A percentile compares a stretch with the other conserved stretches of the same genome.
Evolutionary conservation across 768 basidiomycete species (phyloP).

Genomic region (Rhizopogon vinicolor): DNA sequence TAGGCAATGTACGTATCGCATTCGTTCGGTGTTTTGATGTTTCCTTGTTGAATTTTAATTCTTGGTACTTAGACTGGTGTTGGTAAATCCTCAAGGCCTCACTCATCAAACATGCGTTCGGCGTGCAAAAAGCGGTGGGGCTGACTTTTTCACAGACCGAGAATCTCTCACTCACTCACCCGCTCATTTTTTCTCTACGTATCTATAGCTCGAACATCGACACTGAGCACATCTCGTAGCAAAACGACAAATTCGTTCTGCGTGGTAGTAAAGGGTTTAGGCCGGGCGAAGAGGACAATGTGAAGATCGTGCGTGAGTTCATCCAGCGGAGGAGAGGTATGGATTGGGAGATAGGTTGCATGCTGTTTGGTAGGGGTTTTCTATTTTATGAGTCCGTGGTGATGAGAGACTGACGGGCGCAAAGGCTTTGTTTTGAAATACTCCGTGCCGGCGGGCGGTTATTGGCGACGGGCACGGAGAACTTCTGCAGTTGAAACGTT

Average conservation of each 20-base stretch:
- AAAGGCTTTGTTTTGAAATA: not conserved
- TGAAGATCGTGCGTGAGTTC: slow-evolving; percentile 7
- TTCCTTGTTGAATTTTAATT: too few species aligned
- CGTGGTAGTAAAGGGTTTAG: slow-evolving; percentile 13
- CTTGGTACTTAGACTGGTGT: slow-evolving; percentile 9
- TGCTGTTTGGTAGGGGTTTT: slow-evolving; percentile 8
- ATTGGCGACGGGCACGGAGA: not conserved
- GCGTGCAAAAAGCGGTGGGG: not conserved
- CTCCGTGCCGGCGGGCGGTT: not conserved
- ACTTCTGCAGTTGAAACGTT: not conserved
- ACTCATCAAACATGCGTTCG: not conserved
- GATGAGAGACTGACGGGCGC: not conserved
- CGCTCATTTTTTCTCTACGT: too few species aligned
- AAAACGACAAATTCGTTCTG: slow-evolving; percentile 10
- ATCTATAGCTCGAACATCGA: not conserved
- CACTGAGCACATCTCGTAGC: not conserved
- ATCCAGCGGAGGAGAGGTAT: slow-evolving; percentile 3
- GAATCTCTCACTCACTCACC: not conserved
- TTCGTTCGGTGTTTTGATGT: too few species aligned
- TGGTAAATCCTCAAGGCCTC: slow-evolving; percentile 1
- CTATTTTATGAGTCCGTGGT: not conserved
- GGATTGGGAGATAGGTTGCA: slow-evolving; percentile 4
- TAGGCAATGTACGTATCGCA: not conserved
- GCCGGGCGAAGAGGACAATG: slow-evolving; percentile 4
- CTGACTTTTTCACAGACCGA: not conserved